Conservation (phyloP, 179 eudicot genomes). For the Spinacia oleracea region DNA sequence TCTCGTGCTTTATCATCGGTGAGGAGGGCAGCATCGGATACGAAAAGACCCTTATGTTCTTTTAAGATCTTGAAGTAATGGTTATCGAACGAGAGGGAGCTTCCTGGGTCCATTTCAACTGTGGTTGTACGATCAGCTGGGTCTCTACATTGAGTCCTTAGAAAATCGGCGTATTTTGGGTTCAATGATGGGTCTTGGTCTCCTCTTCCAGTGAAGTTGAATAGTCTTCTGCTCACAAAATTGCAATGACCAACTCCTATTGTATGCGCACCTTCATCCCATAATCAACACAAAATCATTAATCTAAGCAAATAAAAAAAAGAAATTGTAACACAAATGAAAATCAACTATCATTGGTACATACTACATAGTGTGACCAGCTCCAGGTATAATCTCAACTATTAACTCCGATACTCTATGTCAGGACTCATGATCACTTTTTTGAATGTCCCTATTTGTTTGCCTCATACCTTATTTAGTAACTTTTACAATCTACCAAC, state of each 20-base stretch:
- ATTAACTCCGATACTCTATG: too few relatives aligned
- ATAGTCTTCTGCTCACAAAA: conserved; percentile 16
- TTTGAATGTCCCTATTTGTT: too few relatives aligned
- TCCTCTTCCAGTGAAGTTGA: conserved; percentile 30
- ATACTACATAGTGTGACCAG: too few relatives aligned
- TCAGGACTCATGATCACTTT: too few relatives aligned
- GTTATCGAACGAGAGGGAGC: conserved; percentile 25
- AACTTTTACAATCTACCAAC: too few relatives aligned
- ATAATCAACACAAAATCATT: too few relatives aligned
- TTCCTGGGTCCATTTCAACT: conserved; percentile 26
- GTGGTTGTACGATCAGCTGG: conserved; percentile 22
- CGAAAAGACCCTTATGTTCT: conserved; percentile 23
- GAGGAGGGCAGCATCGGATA: conserved; percentile 29
- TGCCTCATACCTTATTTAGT: too few relatives aligned
- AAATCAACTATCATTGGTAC: too few relatives aligned
- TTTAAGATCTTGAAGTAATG: conserved; percentile 15
- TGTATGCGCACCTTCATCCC: conserved; percentile 29
- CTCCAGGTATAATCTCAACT: too few relatives aligned
- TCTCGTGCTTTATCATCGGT: conserved; percentile 1
- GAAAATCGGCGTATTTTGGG: conserved; percentile 20
- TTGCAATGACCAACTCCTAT: conserved; percentile 30
- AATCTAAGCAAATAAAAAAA: too few relatives aligned
- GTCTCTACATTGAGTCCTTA: conserved; percentile 21
- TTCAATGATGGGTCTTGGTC: conserved; percentile 31
- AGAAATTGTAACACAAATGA: too few relatives aligned